Base-by-base conservation (phyloP, 768 basidiomycete species). In the Rhizopogon vesiculosus region DNA sequence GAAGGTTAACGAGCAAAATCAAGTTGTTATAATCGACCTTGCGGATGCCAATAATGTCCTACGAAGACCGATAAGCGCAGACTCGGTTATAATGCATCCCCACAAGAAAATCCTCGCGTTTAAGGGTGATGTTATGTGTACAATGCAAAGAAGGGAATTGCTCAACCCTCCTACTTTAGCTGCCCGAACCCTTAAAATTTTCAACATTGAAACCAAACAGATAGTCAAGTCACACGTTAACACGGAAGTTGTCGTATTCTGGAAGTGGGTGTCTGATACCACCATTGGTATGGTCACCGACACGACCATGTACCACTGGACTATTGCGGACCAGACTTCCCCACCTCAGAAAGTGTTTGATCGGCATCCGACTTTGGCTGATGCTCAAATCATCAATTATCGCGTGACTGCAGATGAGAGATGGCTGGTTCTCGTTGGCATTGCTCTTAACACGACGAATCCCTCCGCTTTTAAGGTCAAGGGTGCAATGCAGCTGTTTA, bases 11-110 rank as follows among this genome's bases (percentile, higher is more conserved):
- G 94, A 95, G 61, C 87, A 92, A 67, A 93, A 96, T 74, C 95
- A 98, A 74, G 97, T 99, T 60, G 95, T 98, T 69, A 98, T 99
- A 69, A 90, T 99, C 68, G 95, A 98, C 85, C 87, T 99, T 60
- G 79, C 89, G 58, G 93, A 98, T 72, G 93, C 95, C 65, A 98
- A 98, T 77, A 92, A 96, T 87, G 90, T 98, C 64, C 82, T 95
- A 54, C 87, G 94, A 57, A 80, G 94, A 63, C 94, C 94, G 58
- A 98, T 99, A 66, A 89, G 91, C 25, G 97, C 97, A 18, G 97
- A 99, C 70, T 93, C 92, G 40, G 96, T 96, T 54, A 97, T 99
- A 64, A 98, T 99, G 96, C 94, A 98, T 68, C 93, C 92, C 42
- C 84, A 82, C 58, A 86, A 96, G 77, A 98, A 98, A 83, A 93